Evolutionary conservation across 2,329 filamentous ascomycete genomes (phyloP).

Genomic region (Decorospora gaudefroyi): DNA sequence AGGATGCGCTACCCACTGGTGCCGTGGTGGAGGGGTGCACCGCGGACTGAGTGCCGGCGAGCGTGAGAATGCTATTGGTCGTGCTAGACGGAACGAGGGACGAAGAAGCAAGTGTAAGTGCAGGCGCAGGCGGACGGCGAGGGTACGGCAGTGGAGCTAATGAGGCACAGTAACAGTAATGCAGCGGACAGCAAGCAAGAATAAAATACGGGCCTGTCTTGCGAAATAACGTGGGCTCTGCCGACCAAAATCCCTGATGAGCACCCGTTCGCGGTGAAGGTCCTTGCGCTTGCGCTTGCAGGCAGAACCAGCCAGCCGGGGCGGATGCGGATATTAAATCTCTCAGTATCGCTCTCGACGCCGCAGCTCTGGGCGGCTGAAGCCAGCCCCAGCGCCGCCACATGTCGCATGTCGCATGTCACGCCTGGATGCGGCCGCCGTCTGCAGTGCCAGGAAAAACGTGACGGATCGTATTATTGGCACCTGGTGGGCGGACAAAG

Average conservation of each 20-base stretch:
- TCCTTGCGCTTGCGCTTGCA: conserved; percentile 8
- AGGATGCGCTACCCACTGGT: conserved; percentile 16
- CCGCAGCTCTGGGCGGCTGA: too few relatives aligned
- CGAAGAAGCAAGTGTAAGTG: conserved; percentile 8
- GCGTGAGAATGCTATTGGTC: conserved; percentile 1
- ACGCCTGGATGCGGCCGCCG: too few relatives aligned
- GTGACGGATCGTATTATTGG: too few relatives aligned
- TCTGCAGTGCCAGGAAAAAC: too few relatives aligned
- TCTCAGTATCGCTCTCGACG: conserved; percentile 13
- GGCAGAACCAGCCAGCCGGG: conserved; percentile 3
- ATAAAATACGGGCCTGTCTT: conserved; percentile 6
- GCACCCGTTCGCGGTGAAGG: conserved; percentile 13
- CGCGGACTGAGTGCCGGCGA: conserved; percentile 6
- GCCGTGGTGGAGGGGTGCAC: conserved; percentile 16
- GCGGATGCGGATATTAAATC: conserved; percentile 7
- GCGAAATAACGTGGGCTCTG: conserved; percentile 15
- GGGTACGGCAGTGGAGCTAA: neutral
- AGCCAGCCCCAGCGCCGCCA: neutral
- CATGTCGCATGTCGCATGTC: too few relatives aligned
- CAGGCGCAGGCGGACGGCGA: neutral
- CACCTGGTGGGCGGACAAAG: too few relatives aligned
- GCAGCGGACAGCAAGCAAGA: neutral
- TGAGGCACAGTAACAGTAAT: conserved; percentile 1
- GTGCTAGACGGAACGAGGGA: conserved; percentile 7
- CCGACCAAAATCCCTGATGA: conserved; percentile 16